Evolutionary conservation across 192 early-diverging fungal species (phyloP).

Genomic region (Blastocladiella britannica): DNA sequence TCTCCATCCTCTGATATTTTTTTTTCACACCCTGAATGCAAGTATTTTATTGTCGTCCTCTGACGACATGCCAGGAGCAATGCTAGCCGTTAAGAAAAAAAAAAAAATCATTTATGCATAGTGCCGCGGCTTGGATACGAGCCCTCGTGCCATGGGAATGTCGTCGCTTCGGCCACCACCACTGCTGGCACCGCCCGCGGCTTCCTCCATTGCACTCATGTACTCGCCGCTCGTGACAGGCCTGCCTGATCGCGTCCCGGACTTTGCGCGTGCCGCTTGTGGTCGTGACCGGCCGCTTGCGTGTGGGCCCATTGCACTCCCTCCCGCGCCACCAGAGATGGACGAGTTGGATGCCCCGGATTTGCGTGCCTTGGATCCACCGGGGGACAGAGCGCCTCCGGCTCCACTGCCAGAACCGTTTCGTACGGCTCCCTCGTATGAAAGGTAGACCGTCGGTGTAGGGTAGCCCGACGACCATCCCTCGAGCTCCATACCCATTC

Average conservation of each 20-base stretch:
- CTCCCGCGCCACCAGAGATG: constrained; percentile 1
- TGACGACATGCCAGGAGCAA: no score
- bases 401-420: background rate
- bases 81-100: background rate
- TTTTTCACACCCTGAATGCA: no score
- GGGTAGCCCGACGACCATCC: background rate
- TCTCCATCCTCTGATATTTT: no score
- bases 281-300: background rate
- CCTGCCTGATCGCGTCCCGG: constrained; percentile 1
- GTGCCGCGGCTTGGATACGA: constrained; percentile 13
- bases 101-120: constrained; percentile 4
- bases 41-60: no score
- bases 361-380: constrained; percentile 7
- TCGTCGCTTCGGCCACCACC: constrained; percentile 3
- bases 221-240: constrained; percentile 2
- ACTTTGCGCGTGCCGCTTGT: constrained; percentile 4
- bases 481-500: background rate
- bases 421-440: background rate
- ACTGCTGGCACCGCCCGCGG: no score
- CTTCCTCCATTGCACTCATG: no score
- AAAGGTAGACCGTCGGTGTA: constrained; percentile 2
- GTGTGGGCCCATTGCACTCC: background rate
- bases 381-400: background rate
- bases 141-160: constrained; percentile 11
- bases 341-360: constrained; percentile 8